phyloP scores from a whole-genome alignment of 768 basidiomycete species.

The Pulveroboletus sp. region DNA sequence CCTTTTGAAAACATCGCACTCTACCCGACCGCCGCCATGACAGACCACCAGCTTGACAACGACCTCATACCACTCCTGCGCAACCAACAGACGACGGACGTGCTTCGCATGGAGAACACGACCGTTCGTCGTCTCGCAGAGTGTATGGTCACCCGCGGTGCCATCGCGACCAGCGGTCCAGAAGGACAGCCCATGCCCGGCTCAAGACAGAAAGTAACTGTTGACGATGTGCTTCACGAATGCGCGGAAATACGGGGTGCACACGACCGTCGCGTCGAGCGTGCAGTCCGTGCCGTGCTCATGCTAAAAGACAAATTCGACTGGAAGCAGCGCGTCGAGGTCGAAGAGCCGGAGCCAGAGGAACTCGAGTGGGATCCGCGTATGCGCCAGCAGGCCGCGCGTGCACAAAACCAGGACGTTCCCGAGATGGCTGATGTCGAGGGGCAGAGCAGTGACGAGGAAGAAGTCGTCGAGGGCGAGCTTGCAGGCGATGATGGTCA shows the following conservation, averaged over 20 bases:
- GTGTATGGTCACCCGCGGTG: conserved; percentile 61
- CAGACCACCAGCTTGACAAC: conserved; percentile 68
- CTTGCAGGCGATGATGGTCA: conserved; percentile 31
- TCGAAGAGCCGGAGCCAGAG: conserved; percentile 76
- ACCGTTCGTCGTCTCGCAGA: conserved; percentile 69
- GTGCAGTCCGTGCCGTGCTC: conserved; percentile 74
- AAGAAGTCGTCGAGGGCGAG: conserved; percentile 30
- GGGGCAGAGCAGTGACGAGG: conserved; percentile 38
- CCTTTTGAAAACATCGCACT: conserved; percentile 66
- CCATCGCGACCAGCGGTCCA: conserved; percentile 41
- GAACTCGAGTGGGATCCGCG: conserved; percentile 72
- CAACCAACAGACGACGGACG: conserved; percentile 78
- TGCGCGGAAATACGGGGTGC: conserved; percentile 64
- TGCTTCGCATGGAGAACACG: conserved; percentile 67
- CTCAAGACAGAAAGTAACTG: conserved; percentile 24
- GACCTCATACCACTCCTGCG: conserved; percentile 73
- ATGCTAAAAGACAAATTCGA: conserved; percentile 81
- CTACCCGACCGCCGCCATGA: conserved; percentile 56
- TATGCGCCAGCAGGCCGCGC: conserved; percentile 20
- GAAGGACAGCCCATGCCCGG: conserved; percentile 36
- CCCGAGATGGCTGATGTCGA: conserved; percentile 25
- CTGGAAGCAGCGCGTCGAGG: conserved; percentile 78
- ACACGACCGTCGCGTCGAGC: conserved; percentile 74
- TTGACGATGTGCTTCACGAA: conserved; percentile 65
- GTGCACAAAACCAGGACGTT: conserved; percentile 5